Base-by-base conservation (phyloP, 768 basidiomycete genomes). In the Boletus rufocinnamomeus region DNA sequence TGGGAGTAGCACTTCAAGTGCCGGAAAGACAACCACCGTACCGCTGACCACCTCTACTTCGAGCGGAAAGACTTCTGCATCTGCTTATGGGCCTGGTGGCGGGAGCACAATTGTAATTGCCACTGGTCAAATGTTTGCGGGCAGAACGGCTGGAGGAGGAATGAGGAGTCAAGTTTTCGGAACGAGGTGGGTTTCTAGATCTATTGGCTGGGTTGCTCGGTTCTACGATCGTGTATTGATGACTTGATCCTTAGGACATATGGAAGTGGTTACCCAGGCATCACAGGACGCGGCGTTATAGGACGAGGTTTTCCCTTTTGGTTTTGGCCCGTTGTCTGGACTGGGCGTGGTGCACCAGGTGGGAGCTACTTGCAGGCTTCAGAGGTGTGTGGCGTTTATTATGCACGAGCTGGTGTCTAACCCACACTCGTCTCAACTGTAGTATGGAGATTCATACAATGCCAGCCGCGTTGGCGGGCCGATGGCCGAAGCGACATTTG, bases 291-390 rank as follows among this genome's bases (percentile, higher is more conserved):
- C 4, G 84, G 84, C 16, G 82, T 85, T 19, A 45, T 61, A 0
- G 79, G 79, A 0, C 77, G 78, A 0, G 77, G 76, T 3, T 88
- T 89, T 66, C 87, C 87, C 1, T 88, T 85, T 66, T 77, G 77
- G 60, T 89, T 80, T 72, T 88, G 86, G 86, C 87, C 87, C 8
- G 43, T 88, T 11, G 77, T 78, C 1, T 87, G 83, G 82, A 74
- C 72, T 3, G 72, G 71, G 2, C 61, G 41, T 27, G 64, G 57
- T 28, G 75, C 49, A 41, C 63, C 59, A 58, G 30, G 67, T 23
- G 72, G 70, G 7, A 67, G 61, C 4, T 79, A 80, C 58, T 60
- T 80, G 48, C 58, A 74, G 2, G 69, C 72, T 32, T 57, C 74
- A 38, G 83, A 85, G 74, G 82, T 83, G 56, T 49, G 62, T 50